Evolutionary conservation across 805 yeast genomes (phyloP).

Genomic region (Tetrapisispora pingtungensis): DNA sequence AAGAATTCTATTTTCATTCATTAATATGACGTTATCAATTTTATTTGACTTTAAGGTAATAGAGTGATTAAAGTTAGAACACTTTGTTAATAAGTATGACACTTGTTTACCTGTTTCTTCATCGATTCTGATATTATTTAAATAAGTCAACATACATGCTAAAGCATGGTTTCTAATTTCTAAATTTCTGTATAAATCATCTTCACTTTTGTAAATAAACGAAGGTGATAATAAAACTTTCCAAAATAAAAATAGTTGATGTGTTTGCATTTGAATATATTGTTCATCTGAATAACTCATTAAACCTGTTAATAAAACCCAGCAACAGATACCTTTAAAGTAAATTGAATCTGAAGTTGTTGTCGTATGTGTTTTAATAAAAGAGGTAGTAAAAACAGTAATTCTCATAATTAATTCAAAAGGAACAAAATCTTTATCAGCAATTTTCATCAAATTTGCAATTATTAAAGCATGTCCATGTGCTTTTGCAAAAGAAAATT

Average conservation of each 20-base stretch:
- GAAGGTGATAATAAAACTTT: slow-evolving; percentile 45
- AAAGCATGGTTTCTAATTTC: slow-evolving; percentile 52
- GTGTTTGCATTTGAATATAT: slow-evolving; percentile 43
- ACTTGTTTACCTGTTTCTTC: slow-evolving; percentile 36
- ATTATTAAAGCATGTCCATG: slow-evolving; percentile 34
- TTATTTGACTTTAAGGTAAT: slow-evolving; percentile 18
- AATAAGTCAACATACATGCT: slow-evolving; percentile 45
- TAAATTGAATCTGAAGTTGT: slow-evolving; percentile 26
- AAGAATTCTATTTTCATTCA: slow-evolving; percentile 35
- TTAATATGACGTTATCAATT: slow-evolving; percentile 25
- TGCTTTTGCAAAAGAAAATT: slow-evolving; percentile 24
- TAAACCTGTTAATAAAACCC: slow-evolving; percentile 56
- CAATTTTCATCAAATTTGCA: slow-evolving; percentile 28
- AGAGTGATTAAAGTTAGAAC: slow-evolving; percentile 28
- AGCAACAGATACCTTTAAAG: slow-evolving; percentile 37
- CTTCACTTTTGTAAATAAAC: slow-evolving; percentile 32
- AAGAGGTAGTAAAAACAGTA: slow-evolving; percentile 35
- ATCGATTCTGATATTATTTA: slow-evolving; percentile 33
- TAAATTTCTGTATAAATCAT: slow-evolving; percentile 31
- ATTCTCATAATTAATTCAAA: slow-evolving; percentile 36
- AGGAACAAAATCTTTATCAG: slow-evolving; percentile 36
- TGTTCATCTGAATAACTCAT: slow-evolving; percentile 47
- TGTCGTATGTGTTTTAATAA: slow-evolving; percentile 32
- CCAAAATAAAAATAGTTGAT: slow-evolving; percentile 57
- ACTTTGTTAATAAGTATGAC: slow-evolving; percentile 40